These are phyloP conservation scores for Fusarium sp. DNA, from an alignment of 2,329 filamentous ascomycete species.

Conservation along the genomic window DNA sequence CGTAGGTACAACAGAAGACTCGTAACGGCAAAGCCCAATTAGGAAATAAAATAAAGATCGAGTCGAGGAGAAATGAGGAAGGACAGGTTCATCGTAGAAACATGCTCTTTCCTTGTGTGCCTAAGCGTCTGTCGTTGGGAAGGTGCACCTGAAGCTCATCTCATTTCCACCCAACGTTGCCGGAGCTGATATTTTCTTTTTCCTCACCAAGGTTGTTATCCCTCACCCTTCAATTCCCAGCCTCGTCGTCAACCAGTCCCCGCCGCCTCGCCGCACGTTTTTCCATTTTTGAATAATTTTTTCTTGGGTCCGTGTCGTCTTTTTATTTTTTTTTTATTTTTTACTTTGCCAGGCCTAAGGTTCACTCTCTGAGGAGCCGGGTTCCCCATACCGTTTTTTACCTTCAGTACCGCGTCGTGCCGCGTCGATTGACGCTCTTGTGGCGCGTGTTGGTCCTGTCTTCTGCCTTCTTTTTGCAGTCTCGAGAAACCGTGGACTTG, in stretches of 20 bases:
- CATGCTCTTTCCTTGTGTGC: constrained; percentile 12
- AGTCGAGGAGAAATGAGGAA: constrained; percentile 1
- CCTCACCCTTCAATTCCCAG: constrained; percentile 12
- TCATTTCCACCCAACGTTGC: constrained; percentile 37
- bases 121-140: constrained; percentile 6
- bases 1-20: constrained; percentile 19
- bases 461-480: neutral
- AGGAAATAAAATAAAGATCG: constrained; percentile 15
- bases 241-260: constrained; percentile 22
- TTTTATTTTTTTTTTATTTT: no score
- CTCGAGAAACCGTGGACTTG: neutral
- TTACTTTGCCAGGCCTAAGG: constrained; percentile 6
- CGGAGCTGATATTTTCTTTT: constrained; percentile 20
- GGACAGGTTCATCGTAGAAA: neutral
- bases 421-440: constrained; percentile 22
- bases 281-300: constrained; percentile 14
- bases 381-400: constrained; percentile 13
- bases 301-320: constrained; percentile 11
- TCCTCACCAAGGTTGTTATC: no score
- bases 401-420: constrained; percentile 27
- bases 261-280: constrained; percentile 30
- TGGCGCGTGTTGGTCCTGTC: constrained; percentile 20
- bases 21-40: constrained; percentile 18
- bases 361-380: constrained; percentile 11
- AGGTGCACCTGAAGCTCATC: constrained; percentile 8